phyloP scores from a whole-genome alignment of 202 grass and related monocot species.

The Cymbopogon flexuosus region DNA sequence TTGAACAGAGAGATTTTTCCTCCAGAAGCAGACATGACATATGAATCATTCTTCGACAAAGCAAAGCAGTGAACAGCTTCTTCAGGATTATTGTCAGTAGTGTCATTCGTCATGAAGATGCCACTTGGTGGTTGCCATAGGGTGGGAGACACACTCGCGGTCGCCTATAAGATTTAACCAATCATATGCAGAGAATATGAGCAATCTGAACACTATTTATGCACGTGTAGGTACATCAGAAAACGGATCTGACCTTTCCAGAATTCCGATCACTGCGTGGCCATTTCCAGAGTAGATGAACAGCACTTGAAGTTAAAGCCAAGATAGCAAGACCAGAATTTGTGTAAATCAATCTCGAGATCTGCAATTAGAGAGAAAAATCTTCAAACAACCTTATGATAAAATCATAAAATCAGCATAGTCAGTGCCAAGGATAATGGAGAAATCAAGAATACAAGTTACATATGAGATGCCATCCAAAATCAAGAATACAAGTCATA shows the following conservation, averaged over 20 bases:
- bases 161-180: slow-evolving; percentile 43
- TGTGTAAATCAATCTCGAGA: slow-evolving; percentile 91
- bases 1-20: no score
- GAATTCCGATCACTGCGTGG: slow-evolving; percentile 69
- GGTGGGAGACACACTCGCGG: slow-evolving; percentile 41
- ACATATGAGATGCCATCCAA: no score
- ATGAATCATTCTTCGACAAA: slow-evolving; percentile 93
- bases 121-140: slow-evolving; percentile 41
- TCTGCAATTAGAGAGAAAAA: slow-evolving; percentile 41
- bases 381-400: no score
- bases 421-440: no score
- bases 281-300: slow-evolving; percentile 95
- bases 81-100: slow-evolving; percentile 67
- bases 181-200: neutral
- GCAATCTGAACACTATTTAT: slow-evolving; percentile 5
- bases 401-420: no score
- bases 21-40: slow-evolving; percentile 49
- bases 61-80: slow-evolving; percentile 92
- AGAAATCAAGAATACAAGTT: no score
- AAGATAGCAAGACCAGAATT: slow-evolving; percentile 84
- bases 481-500: no score
- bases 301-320: slow-evolving; percentile 75
- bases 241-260: slow-evolving; percentile 61
- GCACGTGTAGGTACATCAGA: neutral
- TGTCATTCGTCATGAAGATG: slow-evolving; percentile 94